Evolutionary conservation across 2,329 filamentous ascomycete genomes (phyloP).

Genomic region (Lecanicillium sp.): DNA sequence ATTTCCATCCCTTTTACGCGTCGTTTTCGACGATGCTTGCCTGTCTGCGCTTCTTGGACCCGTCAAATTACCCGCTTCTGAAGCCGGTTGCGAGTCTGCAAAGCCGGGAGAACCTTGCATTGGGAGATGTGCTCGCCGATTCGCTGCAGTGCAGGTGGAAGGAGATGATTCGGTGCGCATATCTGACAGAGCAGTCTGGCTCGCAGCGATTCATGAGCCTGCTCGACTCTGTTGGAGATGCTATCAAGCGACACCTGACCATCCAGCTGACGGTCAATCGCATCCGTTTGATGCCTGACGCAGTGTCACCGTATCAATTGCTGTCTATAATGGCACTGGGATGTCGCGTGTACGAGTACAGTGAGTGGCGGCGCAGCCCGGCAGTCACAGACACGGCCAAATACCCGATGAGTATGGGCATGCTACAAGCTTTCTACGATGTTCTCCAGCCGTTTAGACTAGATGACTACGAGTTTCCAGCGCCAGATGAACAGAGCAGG

Average conservation of each 20-base stretch:
- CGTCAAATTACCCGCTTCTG: slow-evolving; percentile 1
- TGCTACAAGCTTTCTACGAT: not conserved
- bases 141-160: not conserved
- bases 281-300: not conserved
- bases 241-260: slow-evolving; percentile 2
- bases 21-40: not conserved
- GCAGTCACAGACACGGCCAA: not conserved
- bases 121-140: not conserved
- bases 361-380: not conserved
- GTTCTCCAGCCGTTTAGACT: not conserved
- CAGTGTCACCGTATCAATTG: not conserved
- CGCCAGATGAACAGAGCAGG: not conserved
- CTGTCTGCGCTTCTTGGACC: not conserved
- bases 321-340: not conserved
- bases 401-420: not conserved
- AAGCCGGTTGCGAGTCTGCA: not conserved
- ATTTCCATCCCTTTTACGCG: slow-evolving; percentile 3
- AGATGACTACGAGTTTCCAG: not conserved
- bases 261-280: not conserved
- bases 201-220: not conserved
- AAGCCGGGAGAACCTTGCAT: not conserved
- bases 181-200: not conserved
- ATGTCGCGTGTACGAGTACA: not conserved
- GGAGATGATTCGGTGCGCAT: slow-evolving; percentile 1
- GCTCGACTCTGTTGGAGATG: slow-evolving; percentile 2